These are phyloP conservation scores for Adansonia rubrostipa DNA, from an alignment of 441 rosid species.

Conservation along the genomic window DNA sequence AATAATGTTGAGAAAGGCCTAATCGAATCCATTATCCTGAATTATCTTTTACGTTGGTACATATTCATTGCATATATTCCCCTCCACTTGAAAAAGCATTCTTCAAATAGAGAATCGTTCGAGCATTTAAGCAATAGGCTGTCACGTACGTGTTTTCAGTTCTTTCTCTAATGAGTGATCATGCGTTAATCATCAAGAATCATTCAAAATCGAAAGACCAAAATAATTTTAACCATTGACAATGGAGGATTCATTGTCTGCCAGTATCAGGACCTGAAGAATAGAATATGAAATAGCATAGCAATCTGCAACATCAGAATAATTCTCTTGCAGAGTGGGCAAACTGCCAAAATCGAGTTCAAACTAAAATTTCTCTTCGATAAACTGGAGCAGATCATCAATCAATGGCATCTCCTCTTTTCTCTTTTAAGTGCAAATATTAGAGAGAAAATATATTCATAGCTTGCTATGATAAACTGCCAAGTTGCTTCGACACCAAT, in stretches of 20 bases:
- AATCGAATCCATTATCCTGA: not conserved
- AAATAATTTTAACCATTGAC: not conserved
- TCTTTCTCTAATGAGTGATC: not conserved
- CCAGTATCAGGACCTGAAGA: not conserved
- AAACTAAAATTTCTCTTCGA: not conserved
- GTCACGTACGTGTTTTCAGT: not conserved
- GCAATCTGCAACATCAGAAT: not conserved
- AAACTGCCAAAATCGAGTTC: not conserved
- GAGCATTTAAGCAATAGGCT: not conserved
- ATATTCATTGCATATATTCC: not conserved
- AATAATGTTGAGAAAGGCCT: not conserved
- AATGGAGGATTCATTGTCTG: not conserved
- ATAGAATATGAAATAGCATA: not conserved
- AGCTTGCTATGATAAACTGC: not conserved
- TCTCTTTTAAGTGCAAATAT: not conserved
- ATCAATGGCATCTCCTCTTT: slow-evolving; percentile 4
- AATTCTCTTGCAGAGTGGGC: not conserved
- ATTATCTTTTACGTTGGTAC: not conserved
- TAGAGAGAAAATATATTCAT: not conserved
- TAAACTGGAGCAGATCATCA: not conserved
- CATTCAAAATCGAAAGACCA: not conserved
- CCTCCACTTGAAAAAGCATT: not conserved
- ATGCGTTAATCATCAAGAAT: slow-evolving; percentile 18
- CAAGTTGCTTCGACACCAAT: not conserved
- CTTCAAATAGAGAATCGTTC: not conserved